These are phyloP conservation scores for Anacardium occidentale DNA, from an alignment of 345 rosid genomes.

Conservation along the genomic window DNA sequence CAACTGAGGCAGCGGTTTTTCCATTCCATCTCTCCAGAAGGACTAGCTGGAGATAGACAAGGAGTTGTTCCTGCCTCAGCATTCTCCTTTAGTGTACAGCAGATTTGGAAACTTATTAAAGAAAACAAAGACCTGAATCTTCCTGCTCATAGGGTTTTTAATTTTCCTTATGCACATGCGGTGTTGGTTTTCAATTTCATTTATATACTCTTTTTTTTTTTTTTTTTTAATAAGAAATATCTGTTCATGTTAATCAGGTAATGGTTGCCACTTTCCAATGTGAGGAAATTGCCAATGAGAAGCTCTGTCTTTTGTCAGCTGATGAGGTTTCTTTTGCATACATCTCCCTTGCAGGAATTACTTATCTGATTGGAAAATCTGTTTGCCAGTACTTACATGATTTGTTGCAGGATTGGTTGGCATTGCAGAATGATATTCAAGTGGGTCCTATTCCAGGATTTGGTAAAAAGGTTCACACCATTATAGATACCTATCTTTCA, in stretches of 20 bases:
- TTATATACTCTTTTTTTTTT: constrained; percentile 2
- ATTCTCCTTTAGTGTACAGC: constrained; percentile 74
- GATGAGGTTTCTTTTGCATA: constrained; percentile 42
- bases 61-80: constrained; percentile 91
- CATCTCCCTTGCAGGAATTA: constrained; percentile 7
- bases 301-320: constrained; percentile 41
- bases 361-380: constrained; percentile 13
- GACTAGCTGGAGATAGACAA: constrained; percentile 86
- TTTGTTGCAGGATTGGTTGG: constrained; percentile 58
- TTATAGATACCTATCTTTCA: constrained; percentile 52
- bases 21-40: constrained; percentile 84
- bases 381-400: constrained; percentile 8
- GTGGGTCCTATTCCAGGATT: constrained; percentile 57
- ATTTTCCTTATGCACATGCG: not conserved
- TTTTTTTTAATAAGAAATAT: not conserved
- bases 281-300: constrained; percentile 80
- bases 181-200: not conserved
- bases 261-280: constrained; percentile 93
- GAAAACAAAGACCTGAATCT: constrained; percentile 91
- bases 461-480: constrained; percentile 64
- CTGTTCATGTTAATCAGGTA: constrained; percentile 46
- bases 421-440: constrained; percentile 58
- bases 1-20: constrained; percentile 65
- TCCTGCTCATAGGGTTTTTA: constrained; percentile 83
- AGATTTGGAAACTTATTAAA: constrained; percentile 78